A percentile compares a stretch with the other conserved stretches of the same genome.
phyloP scores from a whole-genome alignment of 2,329 filamentous ascomycete genomes.

The Capronia americana region DNA sequence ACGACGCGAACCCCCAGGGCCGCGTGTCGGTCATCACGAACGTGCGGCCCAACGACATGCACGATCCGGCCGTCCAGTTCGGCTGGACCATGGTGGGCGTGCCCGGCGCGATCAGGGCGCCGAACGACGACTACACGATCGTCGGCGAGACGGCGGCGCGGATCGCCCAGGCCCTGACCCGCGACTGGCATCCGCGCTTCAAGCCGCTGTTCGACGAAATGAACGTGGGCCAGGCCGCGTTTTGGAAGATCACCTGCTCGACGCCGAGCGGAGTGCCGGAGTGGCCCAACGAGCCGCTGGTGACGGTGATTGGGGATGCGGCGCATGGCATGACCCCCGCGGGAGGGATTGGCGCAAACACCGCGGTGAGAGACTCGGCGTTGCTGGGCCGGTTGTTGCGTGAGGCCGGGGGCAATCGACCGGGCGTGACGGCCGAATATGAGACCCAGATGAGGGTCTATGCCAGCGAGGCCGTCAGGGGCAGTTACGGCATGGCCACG shows the following conservation, averaged over 20 bases:
- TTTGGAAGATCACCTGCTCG: conserved; percentile 46
- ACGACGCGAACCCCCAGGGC: conserved; percentile 56
- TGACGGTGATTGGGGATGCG: conserved; percentile 55
- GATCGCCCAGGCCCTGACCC: conserved; percentile 38
- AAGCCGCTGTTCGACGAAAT: conserved; percentile 42
- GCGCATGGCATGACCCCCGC: conserved; percentile 56
- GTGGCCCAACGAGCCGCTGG: conserved; percentile 44
- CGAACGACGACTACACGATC: conserved; percentile 66
- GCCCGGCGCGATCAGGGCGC: conserved; percentile 63
- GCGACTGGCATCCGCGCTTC: conserved; percentile 40
- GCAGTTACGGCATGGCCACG: conserved; percentile 60
- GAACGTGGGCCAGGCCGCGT: conserved; percentile 43
- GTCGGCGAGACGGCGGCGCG: conserved; percentile 54
- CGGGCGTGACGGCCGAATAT: conserved; percentile 48
- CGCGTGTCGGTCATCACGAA: conserved; percentile 67
- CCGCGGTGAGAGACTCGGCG: conserved; percentile 51
- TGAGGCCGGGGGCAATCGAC: conserved; percentile 58
- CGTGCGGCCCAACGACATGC: conserved; percentile 64
- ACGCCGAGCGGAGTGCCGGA: conserved; percentile 43
- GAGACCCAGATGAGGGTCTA: conserved; percentile 57
- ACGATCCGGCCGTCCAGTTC: conserved; percentile 63
- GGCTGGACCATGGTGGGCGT: conserved; percentile 69
- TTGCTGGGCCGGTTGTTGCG: conserved; percentile 54
- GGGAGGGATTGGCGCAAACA: conserved; percentile 55
- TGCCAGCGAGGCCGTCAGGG: conserved; percentile 61